Percentiles rank a stretch among this genome's conserved stretches.
phyloP scores from a whole-genome alignment of 495 filamentous ascomycete genomes.

The Aspergillus sclerotioniger region DNA sequence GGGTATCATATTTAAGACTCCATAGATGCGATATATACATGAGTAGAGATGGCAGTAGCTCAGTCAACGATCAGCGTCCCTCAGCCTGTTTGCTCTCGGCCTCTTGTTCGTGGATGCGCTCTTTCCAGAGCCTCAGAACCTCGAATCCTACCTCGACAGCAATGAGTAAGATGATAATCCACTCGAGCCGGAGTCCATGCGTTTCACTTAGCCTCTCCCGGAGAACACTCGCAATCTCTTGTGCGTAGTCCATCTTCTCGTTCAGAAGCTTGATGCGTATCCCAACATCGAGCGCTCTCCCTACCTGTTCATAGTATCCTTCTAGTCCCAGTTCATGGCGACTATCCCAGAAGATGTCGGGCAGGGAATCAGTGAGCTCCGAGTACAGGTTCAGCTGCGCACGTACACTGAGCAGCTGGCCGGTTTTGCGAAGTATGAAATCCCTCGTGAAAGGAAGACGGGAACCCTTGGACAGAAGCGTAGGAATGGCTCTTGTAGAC shows the following conservation, averaged over 20 bases:
- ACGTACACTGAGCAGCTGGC: constrained; percentile 84
- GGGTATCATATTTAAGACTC: constrained; percentile 7
- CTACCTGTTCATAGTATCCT: constrained; percentile 91
- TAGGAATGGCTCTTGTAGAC: constrained; percentile 76
- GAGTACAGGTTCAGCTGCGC: constrained; percentile 96
- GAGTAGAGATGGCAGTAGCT: not conserved
- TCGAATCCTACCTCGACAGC: constrained; percentile 83
- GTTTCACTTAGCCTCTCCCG: constrained; percentile 87
- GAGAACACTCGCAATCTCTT: constrained; percentile 88
- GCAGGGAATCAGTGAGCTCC: constrained; percentile 90
- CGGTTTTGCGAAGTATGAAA: constrained; percentile 89
- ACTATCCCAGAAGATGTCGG: constrained; percentile 96
- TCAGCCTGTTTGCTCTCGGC: constrained; percentile 25
- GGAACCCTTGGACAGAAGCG: constrained; percentile 61
- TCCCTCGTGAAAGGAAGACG: constrained; percentile 67
- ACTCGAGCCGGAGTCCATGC: constrained; percentile 84
- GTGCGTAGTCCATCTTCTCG: constrained; percentile 96
- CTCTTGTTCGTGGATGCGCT: constrained; percentile 46
- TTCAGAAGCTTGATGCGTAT: constrained; percentile 89
- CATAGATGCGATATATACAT: constrained; percentile 2
- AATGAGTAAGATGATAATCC: constrained; percentile 95
- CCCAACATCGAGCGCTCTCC: constrained; percentile 85
- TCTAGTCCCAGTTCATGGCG: constrained; percentile 82
- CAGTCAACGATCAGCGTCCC: not conserved
- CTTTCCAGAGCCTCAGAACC: constrained; percentile 59